These are phyloP conservation scores for Beverwykella pulmonaria DNA, from an alignment of 495 filamentous ascomycete species.

Conservation along the genomic window DNA sequence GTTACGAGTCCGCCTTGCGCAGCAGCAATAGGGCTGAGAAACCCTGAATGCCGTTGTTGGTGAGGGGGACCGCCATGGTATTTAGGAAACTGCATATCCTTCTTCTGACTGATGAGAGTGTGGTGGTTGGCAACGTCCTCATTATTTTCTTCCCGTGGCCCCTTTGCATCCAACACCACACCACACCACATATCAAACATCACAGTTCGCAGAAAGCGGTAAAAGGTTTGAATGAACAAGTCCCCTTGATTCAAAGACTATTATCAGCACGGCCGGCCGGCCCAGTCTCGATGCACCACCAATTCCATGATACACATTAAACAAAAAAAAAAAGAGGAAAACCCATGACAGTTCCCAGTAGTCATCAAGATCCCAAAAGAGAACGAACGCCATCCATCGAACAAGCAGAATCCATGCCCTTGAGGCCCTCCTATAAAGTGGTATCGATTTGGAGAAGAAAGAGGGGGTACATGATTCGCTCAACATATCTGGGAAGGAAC, in stretches of 20 bases:
- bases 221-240: background rate
- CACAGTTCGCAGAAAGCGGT: background rate
- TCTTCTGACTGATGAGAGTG: too few relatives aligned
- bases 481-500: background rate
- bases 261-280: background rate
- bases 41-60: background rate
- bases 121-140: too few relatives aligned
- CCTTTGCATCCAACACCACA: background rate
- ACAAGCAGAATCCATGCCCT: background rate
- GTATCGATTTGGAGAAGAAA: conserved; percentile 17
- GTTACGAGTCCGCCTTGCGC: background rate
- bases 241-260: background rate
- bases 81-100: background rate
- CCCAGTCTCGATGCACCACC: background rate
- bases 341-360: background rate
- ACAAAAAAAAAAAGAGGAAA: background rate
- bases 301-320: conserved; percentile 2
- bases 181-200: background rate
- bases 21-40: too few relatives aligned
- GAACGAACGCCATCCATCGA: background rate
- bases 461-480: conserved; percentile 7
- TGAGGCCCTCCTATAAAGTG: background rate
- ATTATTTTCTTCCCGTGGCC: background rate
- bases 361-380: background rate
- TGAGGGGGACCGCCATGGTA: background rate